Conservation (phyloP, 768 basidiomycete genomes). For the Hypsizygus marmoreus region DNA sequence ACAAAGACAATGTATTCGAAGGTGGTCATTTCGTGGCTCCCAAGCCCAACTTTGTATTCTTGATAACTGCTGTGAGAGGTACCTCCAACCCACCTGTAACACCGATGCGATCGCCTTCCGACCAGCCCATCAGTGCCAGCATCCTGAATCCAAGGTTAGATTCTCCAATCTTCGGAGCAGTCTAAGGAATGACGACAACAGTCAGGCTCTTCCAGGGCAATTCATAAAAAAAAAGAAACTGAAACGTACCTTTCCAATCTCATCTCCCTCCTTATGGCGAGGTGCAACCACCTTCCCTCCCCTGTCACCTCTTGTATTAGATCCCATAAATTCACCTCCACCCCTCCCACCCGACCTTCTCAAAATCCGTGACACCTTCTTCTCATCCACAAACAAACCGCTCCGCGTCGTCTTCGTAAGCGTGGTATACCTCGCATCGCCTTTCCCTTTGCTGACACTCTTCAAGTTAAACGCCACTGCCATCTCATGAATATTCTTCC, state of each 20-base stretch:
- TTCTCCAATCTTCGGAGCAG: slow-evolving; percentile 79
- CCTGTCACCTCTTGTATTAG: slow-evolving; percentile 29
- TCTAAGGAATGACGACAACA: slow-evolving; percentile 41
- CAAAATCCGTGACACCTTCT: slow-evolving; percentile 51
- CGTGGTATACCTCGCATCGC: slow-evolving; percentile 72
- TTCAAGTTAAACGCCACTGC: slow-evolving; percentile 78
- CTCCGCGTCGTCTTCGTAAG: slow-evolving; percentile 68
- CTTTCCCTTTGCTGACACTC: slow-evolving; percentile 75
- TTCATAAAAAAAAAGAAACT: slow-evolving; percentile 1
- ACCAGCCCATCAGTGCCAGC: slow-evolving; percentile 90
- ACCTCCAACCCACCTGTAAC: slow-evolving; percentile 63
- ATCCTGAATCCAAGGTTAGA: slow-evolving; percentile 87
- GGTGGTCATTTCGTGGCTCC: slow-evolving; percentile 54
- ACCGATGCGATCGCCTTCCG: slow-evolving; percentile 80
- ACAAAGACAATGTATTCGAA: background rate
- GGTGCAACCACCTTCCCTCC: slow-evolving; percentile 31
- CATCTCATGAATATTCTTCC: slow-evolving; percentile 78
- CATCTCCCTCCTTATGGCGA: slow-evolving; percentile 78
- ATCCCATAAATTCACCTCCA: slow-evolving; percentile 36
- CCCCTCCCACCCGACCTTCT: slow-evolving; percentile 38
- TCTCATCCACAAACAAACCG: slow-evolving; percentile 57
- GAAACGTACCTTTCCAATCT: slow-evolving; percentile 72
- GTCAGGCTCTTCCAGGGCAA: background rate
- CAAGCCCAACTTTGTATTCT: slow-evolving; percentile 81
- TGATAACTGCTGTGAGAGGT: slow-evolving; percentile 84